Evolutionary conservation across 306 rosid species (phyloP).

Genomic region (Ceratonia siliqua): DNA sequence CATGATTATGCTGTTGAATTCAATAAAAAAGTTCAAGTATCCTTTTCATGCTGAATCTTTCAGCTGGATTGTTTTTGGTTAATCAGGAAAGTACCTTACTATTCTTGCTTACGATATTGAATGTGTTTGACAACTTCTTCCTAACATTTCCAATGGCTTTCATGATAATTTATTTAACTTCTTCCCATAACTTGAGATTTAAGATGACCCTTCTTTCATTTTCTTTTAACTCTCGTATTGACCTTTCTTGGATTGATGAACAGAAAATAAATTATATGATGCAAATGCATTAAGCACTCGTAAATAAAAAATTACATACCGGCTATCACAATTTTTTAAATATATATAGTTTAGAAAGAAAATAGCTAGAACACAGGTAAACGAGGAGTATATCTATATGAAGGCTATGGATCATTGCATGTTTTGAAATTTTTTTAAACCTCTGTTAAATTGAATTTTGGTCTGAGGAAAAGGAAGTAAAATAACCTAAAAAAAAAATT

Average conservation of each 20-base stretch:
- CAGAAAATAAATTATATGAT: neutral
- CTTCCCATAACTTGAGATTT: neutral
- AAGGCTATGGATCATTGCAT: neutral
- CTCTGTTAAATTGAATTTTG: neutral
- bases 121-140: neutral
- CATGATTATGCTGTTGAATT: conserved; percentile 65
- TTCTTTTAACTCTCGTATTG: neutral
- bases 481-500: neutral
- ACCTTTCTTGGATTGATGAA: neutral
- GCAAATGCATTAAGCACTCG: neutral
- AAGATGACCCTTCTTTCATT: neutral
- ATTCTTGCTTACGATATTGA: neutral
- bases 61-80: neutral
- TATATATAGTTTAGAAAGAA: neutral
- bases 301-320: neutral
- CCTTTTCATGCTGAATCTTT: conserved; percentile 46
- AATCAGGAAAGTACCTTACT: neutral
- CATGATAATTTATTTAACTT: neutral
- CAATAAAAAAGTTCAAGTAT: conserved; percentile 74
- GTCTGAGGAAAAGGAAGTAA: neutral
- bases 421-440: neutral
- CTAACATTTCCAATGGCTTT: neutral
- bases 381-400: neutral
- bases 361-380: neutral
- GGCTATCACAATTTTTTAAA: neutral